Evolutionary conservation across 805 yeast genomes (phyloP).

Genomic region (Saccharomycopsis amapae): DNA sequence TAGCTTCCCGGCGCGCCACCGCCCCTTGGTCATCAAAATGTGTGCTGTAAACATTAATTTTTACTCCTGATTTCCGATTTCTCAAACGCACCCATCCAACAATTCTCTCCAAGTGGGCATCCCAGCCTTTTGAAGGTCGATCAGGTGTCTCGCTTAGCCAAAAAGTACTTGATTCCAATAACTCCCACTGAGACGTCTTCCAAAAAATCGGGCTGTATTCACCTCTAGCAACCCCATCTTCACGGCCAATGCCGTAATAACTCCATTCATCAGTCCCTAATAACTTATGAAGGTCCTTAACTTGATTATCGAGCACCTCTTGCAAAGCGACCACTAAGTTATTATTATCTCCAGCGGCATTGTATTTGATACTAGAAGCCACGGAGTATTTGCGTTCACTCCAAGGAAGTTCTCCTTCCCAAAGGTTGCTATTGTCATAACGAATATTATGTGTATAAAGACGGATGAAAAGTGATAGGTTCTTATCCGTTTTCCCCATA

Average conservation of each 20-base stretch:
- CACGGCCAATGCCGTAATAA: constrained; percentile 45
- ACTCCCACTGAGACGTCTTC: constrained; percentile 32
- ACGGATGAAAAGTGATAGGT: too few species aligned
- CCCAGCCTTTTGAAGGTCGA: constrained; percentile 46
- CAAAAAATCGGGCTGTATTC: constrained; percentile 46
- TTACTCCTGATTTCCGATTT: constrained; percentile 10
- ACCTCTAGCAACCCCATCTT: constrained; percentile 43
- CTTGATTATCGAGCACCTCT: constrained; percentile 41
- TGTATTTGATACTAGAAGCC: constrained; percentile 35
- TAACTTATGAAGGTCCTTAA: constrained; percentile 35
- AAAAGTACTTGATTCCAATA: constrained; percentile 36
- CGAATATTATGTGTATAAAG: constrained; percentile 42
- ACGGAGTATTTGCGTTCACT: constrained; percentile 33
- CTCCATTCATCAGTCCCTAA: constrained; percentile 34
- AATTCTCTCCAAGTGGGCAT: constrained; percentile 37
- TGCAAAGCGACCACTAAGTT: constrained; percentile 40
- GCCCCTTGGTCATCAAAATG: constrained; percentile 46
- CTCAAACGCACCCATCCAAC: constrained; percentile 31
- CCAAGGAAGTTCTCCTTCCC: constrained; percentile 41
- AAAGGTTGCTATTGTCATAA: constrained; percentile 33
- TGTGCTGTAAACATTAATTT: constrained; percentile 35
- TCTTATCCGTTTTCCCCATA: too few species aligned
- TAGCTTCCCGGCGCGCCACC: constrained; percentile 39
- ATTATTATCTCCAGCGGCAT: constrained; percentile 24
- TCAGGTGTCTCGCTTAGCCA: constrained; percentile 53